Conservation (phyloP, 352 stramenopile species). For the Aphanomyces stellatus region DNA sequence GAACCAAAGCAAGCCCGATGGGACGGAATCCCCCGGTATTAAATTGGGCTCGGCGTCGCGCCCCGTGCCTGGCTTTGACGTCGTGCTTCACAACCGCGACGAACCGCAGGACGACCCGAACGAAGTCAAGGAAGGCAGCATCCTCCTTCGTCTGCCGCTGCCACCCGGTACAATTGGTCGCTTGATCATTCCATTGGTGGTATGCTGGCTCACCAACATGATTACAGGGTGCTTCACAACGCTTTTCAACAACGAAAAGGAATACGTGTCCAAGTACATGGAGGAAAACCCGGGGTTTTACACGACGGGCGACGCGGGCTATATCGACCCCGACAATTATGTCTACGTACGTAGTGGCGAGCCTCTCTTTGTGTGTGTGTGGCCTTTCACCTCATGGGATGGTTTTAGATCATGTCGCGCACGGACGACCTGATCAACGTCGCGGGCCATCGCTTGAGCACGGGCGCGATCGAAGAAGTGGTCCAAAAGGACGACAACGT, state of each 20-base stretch:
- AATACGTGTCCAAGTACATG: slow-evolving; percentile 79
- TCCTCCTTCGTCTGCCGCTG: slow-evolving; percentile 77
- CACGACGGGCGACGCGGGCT: slow-evolving; percentile 77
- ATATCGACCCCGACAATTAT: slow-evolving; percentile 87
- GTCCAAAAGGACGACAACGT: slow-evolving; percentile 75
- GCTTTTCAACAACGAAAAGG: slow-evolving; percentile 77
- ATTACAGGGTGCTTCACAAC: slow-evolving; percentile 43
- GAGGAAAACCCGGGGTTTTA: slow-evolving; percentile 83
- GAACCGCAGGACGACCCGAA: slow-evolving; percentile 36
- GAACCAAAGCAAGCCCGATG: slow-evolving; percentile 35
- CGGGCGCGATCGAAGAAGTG: slow-evolving; percentile 84
- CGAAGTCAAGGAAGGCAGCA: slow-evolving; percentile 44
- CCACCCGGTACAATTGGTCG: slow-evolving; percentile 45
- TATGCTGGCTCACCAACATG: neutral
- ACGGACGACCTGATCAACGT: slow-evolving; percentile 91
- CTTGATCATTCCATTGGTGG: neutral
- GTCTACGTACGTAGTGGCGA: slow-evolving; percentile 43
- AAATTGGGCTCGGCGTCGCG: slow-evolving; percentile 54
- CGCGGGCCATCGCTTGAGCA: slow-evolving; percentile 78
- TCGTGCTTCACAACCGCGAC: slow-evolving; percentile 59
- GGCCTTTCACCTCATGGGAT: no score
- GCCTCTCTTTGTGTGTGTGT: neutral
- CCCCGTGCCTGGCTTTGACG: slow-evolving; percentile 75
- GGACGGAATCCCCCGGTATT: slow-evolving; percentile 32
- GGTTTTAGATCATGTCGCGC: slow-evolving; percentile 72